Percentiles rank a stretch among this genome's conserved stretches.
Conservation (phyloP, 768 basidiomycete genomes). For the Amanita rimosa region DNA sequence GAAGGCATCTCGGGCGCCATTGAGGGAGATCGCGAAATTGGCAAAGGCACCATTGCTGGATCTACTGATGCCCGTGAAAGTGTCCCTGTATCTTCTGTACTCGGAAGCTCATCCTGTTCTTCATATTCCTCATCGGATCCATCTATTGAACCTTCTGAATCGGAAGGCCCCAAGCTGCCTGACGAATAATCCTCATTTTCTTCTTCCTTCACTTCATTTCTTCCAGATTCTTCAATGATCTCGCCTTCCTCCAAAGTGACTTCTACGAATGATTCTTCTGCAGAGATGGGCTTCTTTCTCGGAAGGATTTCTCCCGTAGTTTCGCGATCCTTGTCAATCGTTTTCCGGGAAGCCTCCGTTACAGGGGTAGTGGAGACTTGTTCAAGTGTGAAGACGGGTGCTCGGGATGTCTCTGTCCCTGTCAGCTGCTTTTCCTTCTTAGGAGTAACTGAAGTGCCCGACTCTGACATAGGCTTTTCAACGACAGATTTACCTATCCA, state of each 20-base stretch:
- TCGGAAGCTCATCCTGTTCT: slow-evolving; percentile 5
- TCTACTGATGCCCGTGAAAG: slow-evolving; percentile 20
- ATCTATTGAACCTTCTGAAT: slow-evolving; percentile 5
- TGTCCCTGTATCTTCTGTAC: slow-evolving; percentile 9
- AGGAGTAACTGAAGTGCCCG: background rate
- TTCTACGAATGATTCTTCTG: slow-evolving; percentile 16
- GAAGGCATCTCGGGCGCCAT: slow-evolving; percentile 42
- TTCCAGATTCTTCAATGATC: slow-evolving; percentile 7
- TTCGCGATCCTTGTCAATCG: slow-evolving; percentile 4
- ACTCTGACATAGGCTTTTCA: background rate
- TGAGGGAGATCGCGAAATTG: slow-evolving; percentile 40
- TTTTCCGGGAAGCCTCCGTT: slow-evolving; percentile 8
- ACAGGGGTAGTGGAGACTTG: slow-evolving; percentile 1
- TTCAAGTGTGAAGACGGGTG: background rate
- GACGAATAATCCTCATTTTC: slow-evolving; percentile 10
- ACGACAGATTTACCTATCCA: background rate
- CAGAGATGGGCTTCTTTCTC: slow-evolving; percentile 9
- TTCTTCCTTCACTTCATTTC: slow-evolving; percentile 7
- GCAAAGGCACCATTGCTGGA: slow-evolving; percentile 24
- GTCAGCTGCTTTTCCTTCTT: slow-evolving; percentile 4
- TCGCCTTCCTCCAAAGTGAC: slow-evolving; percentile 14
- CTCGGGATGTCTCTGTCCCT: background rate
- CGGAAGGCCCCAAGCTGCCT: slow-evolving; percentile 7
- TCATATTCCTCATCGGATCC: slow-evolving; percentile 11
- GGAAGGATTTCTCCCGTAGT: background rate